These are phyloP conservation scores for Ceratocystis destructans DNA, from an alignment of 2,329 filamentous ascomycete genomes.

Conservation along the genomic window DNA sequence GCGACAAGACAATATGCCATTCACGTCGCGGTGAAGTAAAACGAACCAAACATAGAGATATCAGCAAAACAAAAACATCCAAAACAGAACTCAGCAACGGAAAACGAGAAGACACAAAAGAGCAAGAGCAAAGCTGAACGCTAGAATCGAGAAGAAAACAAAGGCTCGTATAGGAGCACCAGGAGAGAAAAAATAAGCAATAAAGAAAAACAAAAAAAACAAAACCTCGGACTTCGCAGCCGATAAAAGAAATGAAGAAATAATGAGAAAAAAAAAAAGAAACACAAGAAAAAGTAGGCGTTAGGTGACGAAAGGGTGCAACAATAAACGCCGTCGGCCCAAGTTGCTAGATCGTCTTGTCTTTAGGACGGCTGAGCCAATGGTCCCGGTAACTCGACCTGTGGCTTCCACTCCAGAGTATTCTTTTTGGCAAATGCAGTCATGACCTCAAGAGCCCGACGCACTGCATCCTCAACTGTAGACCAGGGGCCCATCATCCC, in stretches of 20 bases:
- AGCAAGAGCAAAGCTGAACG: not conserved
- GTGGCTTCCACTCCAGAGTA: constrained; percentile 34
- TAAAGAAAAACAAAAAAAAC: not conserved
- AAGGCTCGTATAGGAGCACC: not conserved
- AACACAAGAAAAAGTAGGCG: not conserved
- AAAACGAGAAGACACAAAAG: not conserved
- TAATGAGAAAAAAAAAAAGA: not conserved
- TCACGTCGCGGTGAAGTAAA: not conserved
- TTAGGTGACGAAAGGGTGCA: not conserved
- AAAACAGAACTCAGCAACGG: not conserved
- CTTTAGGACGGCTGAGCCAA: not conserved
- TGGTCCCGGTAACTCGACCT: constrained; percentile 33
- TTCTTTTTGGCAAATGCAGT: constrained; percentile 33
- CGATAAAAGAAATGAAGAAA: not conserved
- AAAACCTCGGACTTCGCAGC: not conserved
- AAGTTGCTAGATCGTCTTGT: not conserved
- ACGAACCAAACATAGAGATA: constrained; percentile 2
- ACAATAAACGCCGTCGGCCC: not conserved
- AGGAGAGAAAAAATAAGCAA: not conserved
- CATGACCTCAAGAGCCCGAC: constrained; percentile 30
- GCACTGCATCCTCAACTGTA: constrained; percentile 32
- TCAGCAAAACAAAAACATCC: not conserved
- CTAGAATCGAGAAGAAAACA: not conserved
- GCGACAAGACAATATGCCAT: not conserved
- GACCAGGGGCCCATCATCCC: constrained; percentile 31